Base-by-base conservation (phyloP, 192 early-diverging fungal species). In the Spinellus fusiger region DNA sequence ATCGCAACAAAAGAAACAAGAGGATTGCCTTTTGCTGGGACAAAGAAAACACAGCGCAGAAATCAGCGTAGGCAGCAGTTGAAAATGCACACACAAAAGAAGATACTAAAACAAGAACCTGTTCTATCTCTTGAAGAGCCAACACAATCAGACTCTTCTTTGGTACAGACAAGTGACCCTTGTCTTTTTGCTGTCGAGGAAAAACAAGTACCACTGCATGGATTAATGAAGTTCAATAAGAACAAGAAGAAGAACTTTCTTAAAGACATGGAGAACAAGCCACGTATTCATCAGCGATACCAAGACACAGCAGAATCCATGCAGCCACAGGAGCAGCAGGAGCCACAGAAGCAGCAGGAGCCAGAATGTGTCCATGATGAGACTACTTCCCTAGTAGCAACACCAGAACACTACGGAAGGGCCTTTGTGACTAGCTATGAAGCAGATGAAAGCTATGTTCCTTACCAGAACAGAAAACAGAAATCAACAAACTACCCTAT, bases 141-240 rank as follows among this genome's bases (percentile, higher is more conserved):
- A n/a, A n/a, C n/a, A 44, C 40, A 12, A 44, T 12, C 40, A 44
- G 3, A 12, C 40, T 5, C 13, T 44, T n/a, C 28, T n/a, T n/a
- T n/a, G n/a, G n/a, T n/a, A n/a, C n/a, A n/a, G n/a, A n/a, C 35
- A 27, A n/a, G 57, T 44, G 57, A 44, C 34, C 57, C 13, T 33
- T 9, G 25, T 22, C 27, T 4, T 56, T 25, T 29, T 38, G 54
- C 27, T 20, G 3, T 38, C 15, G n/a, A n/a, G n/a, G n/a, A n/a
- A n/a, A n/a, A n/a, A n/a, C 5, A 25, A 16, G 23, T 56, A 16
- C 33, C 27, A 23, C 54, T 31, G 29, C 37, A 56, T 31, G 54
- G 54, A 15, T 31, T 56, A 16, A 23, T 53, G 25, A 32, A 56
- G 18, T 31, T 15, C 29, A 33, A 31, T 31, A 38, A 32, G 22